Evolutionary conservation across 257 asterid species (phyloP).

Genomic region (Lantana camara): DNA sequence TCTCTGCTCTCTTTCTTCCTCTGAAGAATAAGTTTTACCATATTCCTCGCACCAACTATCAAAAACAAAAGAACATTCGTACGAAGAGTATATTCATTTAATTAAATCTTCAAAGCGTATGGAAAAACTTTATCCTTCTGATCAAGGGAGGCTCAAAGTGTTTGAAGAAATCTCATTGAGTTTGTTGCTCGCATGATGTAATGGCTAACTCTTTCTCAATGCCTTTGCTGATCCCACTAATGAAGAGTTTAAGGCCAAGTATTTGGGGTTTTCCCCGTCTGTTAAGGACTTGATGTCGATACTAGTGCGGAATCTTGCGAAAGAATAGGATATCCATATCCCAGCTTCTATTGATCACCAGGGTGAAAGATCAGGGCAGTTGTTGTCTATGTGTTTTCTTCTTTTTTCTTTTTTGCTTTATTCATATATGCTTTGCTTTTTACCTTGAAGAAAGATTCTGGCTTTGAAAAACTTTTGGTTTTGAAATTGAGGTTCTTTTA

Average conservation of each 20-base stretch:
- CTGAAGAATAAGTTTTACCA: no score
- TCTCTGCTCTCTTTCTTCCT: no score
- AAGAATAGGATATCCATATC: constrained; percentile 41
- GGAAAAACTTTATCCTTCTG: constrained; percentile 68
- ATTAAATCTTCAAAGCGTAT: no score
- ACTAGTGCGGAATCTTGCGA: constrained; percentile 34
- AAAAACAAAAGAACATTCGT: no score
- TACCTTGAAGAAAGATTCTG: constrained; percentile 6
- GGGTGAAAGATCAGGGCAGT: constrained; percentile 84
- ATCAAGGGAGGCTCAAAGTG: constrained; percentile 64
- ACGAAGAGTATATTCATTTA: constrained; percentile 51
- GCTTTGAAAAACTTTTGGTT: no score
- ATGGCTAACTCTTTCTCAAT: constrained; percentile 60
- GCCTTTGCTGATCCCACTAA: constrained; percentile 91
- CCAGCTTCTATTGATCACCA: constrained; percentile 80
- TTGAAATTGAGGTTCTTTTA: constrained; percentile 2
- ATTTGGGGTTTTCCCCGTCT: constrained; percentile 71
- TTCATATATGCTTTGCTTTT: background rate
- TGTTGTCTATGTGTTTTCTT: constrained; percentile 70
- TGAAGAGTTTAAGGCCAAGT: constrained; percentile 70
- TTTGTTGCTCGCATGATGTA: constrained; percentile 52
- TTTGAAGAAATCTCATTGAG: constrained; percentile 66
- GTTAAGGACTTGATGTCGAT: constrained; percentile 26
- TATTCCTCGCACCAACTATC: no score
- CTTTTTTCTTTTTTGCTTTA: background rate